phyloP scores from a whole-genome alignment of 495 filamentous ascomycete genomes.

The Neurospora sp. region DNA sequence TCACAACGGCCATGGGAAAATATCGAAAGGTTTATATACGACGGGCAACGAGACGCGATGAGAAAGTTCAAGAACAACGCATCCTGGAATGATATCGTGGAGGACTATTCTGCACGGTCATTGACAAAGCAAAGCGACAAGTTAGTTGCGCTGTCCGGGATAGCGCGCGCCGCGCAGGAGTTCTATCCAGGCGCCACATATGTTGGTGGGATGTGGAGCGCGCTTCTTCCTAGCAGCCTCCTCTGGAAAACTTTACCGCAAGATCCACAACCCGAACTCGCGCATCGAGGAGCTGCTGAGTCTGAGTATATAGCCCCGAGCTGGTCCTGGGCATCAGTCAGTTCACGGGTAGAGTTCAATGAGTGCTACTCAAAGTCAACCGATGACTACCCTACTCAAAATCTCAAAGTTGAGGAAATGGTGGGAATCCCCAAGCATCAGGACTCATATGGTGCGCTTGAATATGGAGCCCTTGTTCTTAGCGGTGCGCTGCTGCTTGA shows the following conservation, averaged over 20 bases:
- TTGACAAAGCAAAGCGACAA: background rate
- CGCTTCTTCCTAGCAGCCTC: no score
- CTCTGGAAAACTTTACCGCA: no score
- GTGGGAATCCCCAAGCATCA: background rate
- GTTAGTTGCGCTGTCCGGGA: background rate
- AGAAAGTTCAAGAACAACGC: background rate
- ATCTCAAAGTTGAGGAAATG: background rate
- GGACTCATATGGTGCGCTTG: background rate
- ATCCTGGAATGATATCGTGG: background rate
- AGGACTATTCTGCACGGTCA: background rate
- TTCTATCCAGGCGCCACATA: background rate
- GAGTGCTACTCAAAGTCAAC: no score
- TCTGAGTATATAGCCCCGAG: background rate
- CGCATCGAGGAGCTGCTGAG: background rate
- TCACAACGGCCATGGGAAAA: background rate
- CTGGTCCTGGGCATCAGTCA: background rate
- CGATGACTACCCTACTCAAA: no score
- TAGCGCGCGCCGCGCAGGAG: background rate
- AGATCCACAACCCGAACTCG: no score
- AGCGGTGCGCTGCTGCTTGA: background rate
- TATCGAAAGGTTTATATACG: no score
- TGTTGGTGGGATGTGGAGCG: background rate
- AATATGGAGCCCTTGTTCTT: background rate
- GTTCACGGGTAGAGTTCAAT: no score
- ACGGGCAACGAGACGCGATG: no score